These are phyloP conservation scores for Leishmania tropica DNA, from an alignment of 208 protist genomes.

Conservation along the genomic window DNA sequence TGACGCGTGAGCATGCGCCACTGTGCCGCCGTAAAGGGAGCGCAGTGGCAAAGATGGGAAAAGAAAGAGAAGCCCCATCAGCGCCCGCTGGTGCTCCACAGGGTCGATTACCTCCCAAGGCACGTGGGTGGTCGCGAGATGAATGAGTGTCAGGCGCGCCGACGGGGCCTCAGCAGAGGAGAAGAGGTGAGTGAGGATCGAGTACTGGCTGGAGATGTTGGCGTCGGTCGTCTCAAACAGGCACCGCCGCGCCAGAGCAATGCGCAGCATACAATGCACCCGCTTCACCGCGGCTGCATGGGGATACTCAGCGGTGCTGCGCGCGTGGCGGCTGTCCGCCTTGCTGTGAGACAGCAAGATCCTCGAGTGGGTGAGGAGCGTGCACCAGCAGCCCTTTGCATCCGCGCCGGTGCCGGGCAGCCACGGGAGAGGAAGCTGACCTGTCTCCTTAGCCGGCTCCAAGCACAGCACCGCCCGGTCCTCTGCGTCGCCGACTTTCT, in stretches of 20 bases:
- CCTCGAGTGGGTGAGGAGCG: conserved; percentile 10
- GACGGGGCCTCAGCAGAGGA: not conserved
- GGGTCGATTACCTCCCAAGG: not conserved
- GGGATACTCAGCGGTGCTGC: not conserved
- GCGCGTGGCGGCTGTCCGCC: too few relatives aligned
- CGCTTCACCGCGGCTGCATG: not conserved
- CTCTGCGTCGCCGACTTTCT: too few relatives aligned
- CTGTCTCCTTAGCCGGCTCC: not conserved
- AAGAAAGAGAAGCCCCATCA: conserved; percentile 24
- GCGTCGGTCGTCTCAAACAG: not conserved
- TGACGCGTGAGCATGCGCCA: not conserved
- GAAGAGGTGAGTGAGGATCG: conserved; percentile 20
- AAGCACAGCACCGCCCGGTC: not conserved
- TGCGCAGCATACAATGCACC: conserved; percentile 13
- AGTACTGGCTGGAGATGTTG: conserved; percentile 23
- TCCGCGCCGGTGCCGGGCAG: conserved; percentile 23
- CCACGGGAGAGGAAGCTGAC: not conserved
- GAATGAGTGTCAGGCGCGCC: conserved; percentile 16
- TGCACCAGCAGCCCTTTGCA: conserved; percentile 26
- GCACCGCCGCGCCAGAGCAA: conserved; percentile 14
- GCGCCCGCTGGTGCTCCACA: not conserved
- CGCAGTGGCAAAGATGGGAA: conserved; percentile 5
- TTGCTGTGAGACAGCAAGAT: conserved; percentile 6
- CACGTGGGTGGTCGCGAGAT: conserved; percentile 4
- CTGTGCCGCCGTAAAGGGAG: conserved; percentile 8